phyloP scores from a whole-genome alignment of 2,329 filamentous ascomycete species.

The Amauroascus niger region DNA sequence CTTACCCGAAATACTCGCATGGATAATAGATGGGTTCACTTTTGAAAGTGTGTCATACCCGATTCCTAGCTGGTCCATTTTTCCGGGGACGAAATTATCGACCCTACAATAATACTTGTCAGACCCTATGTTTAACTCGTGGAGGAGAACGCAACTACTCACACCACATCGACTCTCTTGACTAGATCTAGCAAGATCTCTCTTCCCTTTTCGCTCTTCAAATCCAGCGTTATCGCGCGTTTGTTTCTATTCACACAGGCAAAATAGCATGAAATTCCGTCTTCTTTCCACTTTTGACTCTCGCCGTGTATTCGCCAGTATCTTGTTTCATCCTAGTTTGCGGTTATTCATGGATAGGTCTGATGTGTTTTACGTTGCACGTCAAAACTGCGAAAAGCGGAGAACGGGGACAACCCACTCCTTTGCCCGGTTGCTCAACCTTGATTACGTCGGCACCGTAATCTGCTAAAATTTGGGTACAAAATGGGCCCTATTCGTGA shows the following conservation, averaged over 20 bases:
- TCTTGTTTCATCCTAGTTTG: not conserved
- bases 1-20: slow-evolving; percentile 37
- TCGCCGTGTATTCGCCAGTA: slow-evolving; percentile 1
- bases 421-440: not conserved
- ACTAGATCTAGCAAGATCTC: not conserved
- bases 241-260: not conserved
- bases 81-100: not conserved
- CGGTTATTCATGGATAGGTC: not conserved
- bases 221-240: not conserved
- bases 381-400: no score
- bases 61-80: not conserved
- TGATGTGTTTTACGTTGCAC: not conserved
- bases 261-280: not conserved
- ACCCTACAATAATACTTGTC: not conserved
- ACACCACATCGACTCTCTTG: not conserved
- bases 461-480: not conserved
- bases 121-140: not conserved
- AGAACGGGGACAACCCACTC: not conserved
- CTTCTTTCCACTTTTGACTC: not conserved
- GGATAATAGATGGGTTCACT: slow-evolving; percentile 35
- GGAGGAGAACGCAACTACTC: not conserved
- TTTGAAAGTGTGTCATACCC: slow-evolving; percentile 29
- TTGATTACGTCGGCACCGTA: not conserved
- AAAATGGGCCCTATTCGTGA: not conserved
- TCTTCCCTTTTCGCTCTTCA: not conserved